phyloP scores from a whole-genome alignment of 306 rosid genomes.

The Glycine tomentella region DNA sequence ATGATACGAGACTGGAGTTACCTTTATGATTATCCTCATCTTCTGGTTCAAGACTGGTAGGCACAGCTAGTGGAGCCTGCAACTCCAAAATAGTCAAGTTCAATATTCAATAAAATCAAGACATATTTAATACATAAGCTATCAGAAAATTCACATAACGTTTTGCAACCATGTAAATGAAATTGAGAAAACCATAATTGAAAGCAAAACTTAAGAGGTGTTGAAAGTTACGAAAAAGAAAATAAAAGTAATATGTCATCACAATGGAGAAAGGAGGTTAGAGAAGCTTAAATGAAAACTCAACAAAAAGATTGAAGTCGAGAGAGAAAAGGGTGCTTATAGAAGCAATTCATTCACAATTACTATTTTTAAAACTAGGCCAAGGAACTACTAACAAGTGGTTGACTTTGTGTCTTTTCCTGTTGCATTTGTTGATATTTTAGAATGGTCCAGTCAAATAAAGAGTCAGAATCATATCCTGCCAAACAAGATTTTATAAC shows the following conservation, averaged over 20 bases:
- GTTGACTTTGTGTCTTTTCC: conserved; percentile 45
- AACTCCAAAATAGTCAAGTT: conserved; percentile 14
- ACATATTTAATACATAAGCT: neutral
- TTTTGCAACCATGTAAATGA: neutral
- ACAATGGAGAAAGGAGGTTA: conserved; percentile 2
- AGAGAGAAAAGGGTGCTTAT: neutral
- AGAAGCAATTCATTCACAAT: conserved; percentile 5
- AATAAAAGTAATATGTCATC: neutral
- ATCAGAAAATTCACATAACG: conserved; percentile 11
- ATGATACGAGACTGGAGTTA: conserved; percentile 28
- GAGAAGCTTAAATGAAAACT: neutral
- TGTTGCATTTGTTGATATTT: conserved; percentile 67
- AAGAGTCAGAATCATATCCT: conserved; percentile 70
- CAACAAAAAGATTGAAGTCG: neutral
- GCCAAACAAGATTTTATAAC: conserved; percentile 42
- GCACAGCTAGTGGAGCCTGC: conserved; percentile 51
- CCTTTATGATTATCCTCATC: conserved; percentile 51
- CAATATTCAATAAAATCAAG: conserved; percentile 30
- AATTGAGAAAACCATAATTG: neutral
- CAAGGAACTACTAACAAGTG: conserved; percentile 48
- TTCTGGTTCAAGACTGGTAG: conserved; percentile 38
- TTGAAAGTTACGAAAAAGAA: neutral
- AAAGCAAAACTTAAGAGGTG: neutral
- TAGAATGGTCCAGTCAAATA: conserved; percentile 81
- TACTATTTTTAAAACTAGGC: neutral